Evolutionary conservation across 768 basidiomycete genomes (phyloP).

Genomic region (Calocybe gangraenosa): DNA sequence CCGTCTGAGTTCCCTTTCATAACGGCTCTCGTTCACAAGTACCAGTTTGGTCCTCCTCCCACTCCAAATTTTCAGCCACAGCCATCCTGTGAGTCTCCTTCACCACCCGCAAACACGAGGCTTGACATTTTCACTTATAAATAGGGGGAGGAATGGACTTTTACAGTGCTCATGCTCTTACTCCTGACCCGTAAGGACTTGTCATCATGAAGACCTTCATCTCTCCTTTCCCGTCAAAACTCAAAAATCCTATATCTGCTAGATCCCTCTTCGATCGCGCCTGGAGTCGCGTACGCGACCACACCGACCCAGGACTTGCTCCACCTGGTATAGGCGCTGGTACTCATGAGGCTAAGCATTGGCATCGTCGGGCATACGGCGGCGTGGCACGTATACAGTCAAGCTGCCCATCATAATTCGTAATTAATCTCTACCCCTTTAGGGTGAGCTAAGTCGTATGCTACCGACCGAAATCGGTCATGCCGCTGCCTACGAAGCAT

Average conservation of each 20-base stretch:
- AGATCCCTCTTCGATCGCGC: conserved; percentile 56
- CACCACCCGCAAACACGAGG: conserved; percentile 15
- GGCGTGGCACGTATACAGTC: conserved; percentile 36
- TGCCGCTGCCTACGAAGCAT: conserved; percentile 77
- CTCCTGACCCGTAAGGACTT: conserved; percentile 52
- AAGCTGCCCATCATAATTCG: conserved; percentile 1
- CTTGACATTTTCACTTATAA: conserved; percentile 12
- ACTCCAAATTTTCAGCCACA: conserved; percentile 42
- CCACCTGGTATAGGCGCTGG: conserved; percentile 42
- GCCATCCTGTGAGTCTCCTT: conserved; percentile 42
- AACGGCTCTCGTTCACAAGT: conserved; percentile 20
- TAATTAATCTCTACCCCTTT: conserved; percentile 2
- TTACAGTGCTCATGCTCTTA: conserved; percentile 57
- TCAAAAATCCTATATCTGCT: conserved; percentile 28
- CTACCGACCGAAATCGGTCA: conserved; percentile 63
- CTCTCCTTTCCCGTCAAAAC: conserved; percentile 7
- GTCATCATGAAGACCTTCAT: conserved; percentile 9
- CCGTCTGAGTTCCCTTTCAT: conserved; percentile 5
- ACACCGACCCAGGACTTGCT: conserved; percentile 25
- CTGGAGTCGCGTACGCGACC: conserved; percentile 42
- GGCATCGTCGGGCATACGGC: conserved; percentile 66
- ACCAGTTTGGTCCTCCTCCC: conserved; percentile 39
- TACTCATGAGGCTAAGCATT: conserved; percentile 56
- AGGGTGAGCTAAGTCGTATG: conserved; percentile 52
- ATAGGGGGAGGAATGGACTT: conserved; percentile 62